phyloP scores from a whole-genome alignment of 495 filamentous ascomycete species.

The Parachaetomium inaequale region DNA sequence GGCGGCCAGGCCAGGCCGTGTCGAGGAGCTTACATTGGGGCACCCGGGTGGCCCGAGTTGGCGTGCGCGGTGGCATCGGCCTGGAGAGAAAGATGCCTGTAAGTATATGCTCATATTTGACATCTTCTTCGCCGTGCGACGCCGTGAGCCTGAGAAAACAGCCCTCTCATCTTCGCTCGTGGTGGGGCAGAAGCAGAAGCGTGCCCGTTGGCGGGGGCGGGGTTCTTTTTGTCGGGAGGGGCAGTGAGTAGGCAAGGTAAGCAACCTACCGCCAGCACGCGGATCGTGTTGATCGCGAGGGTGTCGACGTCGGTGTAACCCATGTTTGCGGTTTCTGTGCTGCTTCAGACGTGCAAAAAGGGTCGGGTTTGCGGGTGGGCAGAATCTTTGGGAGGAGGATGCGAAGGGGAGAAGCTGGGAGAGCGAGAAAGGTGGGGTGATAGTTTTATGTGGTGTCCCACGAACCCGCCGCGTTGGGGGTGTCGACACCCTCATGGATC shows the following conservation, averaged over 20 bases:
- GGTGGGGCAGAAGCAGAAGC: constrained; percentile 18
- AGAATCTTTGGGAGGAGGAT: constrained; percentile 16
- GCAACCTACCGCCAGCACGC: constrained; percentile 85
- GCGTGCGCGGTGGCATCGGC: constrained; percentile 95
- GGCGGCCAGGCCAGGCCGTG: constrained; percentile 8
- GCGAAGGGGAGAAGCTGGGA: constrained; percentile 30
- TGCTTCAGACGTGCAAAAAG: constrained; percentile 27
- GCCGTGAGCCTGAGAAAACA: not conserved
- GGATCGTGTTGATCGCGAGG: constrained; percentile 96
- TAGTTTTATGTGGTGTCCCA: constrained; percentile 28
- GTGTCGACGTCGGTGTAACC: constrained; percentile 79
- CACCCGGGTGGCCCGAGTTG: constrained; percentile 98
- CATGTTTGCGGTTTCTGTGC: constrained; percentile 61
- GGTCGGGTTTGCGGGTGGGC: not conserved
- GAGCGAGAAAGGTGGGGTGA: constrained; percentile 34
- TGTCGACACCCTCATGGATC: constrained; percentile 20
- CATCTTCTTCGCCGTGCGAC: not conserved
- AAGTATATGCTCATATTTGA: constrained; percentile 22
- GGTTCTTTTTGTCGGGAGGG: constrained; percentile 30
- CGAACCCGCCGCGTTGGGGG: constrained; percentile 20
- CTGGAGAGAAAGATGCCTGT: constrained; percentile 46
- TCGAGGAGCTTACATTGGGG: constrained; percentile 68
- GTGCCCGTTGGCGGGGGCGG: constrained; percentile 42
- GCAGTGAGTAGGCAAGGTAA: no score
- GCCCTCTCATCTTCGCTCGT: not conserved